Conservation (phyloP, 2,329 filamentous ascomycete species). For the Bretziella fagacearum region DNA sequence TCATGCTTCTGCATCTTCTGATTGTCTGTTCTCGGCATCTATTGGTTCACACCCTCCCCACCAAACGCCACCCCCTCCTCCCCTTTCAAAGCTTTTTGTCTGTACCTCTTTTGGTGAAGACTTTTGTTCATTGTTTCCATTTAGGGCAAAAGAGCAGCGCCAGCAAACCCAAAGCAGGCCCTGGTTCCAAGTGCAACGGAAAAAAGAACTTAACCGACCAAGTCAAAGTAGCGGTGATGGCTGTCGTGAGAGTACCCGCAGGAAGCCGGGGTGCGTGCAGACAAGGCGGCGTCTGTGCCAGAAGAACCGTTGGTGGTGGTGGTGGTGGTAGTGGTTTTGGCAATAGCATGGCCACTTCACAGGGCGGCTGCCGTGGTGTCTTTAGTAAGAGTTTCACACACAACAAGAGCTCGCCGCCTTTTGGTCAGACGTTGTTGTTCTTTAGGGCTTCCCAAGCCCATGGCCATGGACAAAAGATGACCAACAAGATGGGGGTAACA, state of each 20-base stretch:
- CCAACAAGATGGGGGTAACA: background rate
- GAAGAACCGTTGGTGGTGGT: background rate
- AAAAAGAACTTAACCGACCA: background rate
- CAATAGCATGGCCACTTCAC: background rate
- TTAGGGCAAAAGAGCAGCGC: background rate
- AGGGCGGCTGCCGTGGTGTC: background rate
- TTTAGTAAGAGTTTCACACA: too few species aligned
- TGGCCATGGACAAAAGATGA: conserved; percentile 8
- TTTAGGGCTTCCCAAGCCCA: background rate
- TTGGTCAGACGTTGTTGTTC: background rate
- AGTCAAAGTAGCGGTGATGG: conserved; percentile 15
- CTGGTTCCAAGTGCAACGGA: background rate
- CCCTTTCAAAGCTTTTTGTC: background rate
- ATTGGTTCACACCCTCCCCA: background rate
- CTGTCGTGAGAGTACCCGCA: conserved; percentile 9
- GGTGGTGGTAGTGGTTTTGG: background rate
- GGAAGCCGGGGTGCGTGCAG: conserved; percentile 11
- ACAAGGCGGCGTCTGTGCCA: conserved; percentile 13
- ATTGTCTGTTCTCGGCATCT: background rate
- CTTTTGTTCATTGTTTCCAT: background rate
- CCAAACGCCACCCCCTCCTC: background rate
- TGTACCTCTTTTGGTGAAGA: background rate
- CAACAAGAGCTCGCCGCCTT: conserved; percentile 1
- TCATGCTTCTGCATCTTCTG: conserved; percentile 3
- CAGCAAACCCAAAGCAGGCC: background rate